A percentile compares a stretch with the other conserved stretches of the same genome.
Evolutionary conservation across 2,329 filamentous ascomycete genomes (phyloP).

Genomic region (Trichophyton equinum): DNA sequence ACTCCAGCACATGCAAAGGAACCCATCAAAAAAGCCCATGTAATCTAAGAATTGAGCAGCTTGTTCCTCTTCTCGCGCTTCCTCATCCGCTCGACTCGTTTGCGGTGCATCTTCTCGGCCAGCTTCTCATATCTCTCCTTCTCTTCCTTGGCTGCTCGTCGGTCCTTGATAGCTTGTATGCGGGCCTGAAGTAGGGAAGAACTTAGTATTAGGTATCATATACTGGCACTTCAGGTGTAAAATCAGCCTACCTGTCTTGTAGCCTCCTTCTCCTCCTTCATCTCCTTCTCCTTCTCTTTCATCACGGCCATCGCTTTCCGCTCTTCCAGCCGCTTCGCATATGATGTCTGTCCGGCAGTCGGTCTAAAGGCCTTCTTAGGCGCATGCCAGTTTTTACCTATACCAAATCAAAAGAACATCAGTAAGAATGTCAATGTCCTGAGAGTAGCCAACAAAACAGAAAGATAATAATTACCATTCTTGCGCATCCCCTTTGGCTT

Average conservation of each 20-base stretch:
- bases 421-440: background rate
- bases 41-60: constrained; percentile 31
- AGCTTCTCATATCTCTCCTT: constrained; percentile 85
- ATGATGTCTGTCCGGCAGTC: constrained; percentile 62
- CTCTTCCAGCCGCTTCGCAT: constrained; percentile 59
- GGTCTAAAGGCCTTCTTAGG: constrained; percentile 77
- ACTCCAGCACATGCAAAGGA: background rate
- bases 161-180: constrained; percentile 71
- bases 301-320: constrained; percentile 59
- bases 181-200: constrained; percentile 43
- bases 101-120: constrained; percentile 96
- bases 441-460: background rate
- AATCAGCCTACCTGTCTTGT: constrained; percentile 53
- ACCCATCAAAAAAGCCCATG: background rate
- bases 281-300: constrained; percentile 86
- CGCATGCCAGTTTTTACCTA: constrained; percentile 91
- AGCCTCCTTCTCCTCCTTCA: constrained; percentile 93
- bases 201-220: background rate
- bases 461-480: constrained; percentile 52
- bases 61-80: constrained; percentile 83
- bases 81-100: constrained; percentile 85
- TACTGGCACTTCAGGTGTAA: background rate
- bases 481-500: constrained; percentile 57
- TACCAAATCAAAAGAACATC: background rate
- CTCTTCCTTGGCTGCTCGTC: constrained; percentile 79